Evolutionary conservation across 2,329 filamentous ascomycete species (phyloP).

Genomic region (Pezicula carpinea): DNA sequence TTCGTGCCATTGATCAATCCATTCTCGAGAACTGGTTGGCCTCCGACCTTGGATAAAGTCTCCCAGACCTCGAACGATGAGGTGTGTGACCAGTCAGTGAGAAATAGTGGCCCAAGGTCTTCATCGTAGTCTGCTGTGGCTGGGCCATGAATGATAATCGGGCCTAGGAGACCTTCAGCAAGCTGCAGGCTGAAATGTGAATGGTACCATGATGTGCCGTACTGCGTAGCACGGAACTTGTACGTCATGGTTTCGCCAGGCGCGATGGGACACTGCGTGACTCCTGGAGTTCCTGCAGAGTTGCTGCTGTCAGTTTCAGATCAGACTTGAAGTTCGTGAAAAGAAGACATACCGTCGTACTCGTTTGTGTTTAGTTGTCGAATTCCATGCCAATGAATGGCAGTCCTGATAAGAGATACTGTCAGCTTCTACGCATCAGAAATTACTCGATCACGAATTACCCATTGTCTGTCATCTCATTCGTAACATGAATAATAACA

Average conservation of each 20-base stretch:
- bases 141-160: conserved; percentile 45
- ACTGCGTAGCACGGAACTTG: conserved; percentile 4
- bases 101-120: conserved; percentile 9
- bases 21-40: conserved; percentile 10
- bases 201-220: conserved; percentile 38
- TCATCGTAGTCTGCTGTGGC: conserved; percentile 3
- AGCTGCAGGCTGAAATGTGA: conserved; percentile 45
- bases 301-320: neutral
- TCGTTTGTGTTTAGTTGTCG: conserved; percentile 33
- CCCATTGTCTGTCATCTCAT: conserved; percentile 30
- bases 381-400: conserved; percentile 45
- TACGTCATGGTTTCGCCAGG: conserved; percentile 17
- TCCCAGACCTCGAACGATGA: conserved; percentile 5
- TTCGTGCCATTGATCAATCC: conserved; percentile 6
- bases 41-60: conserved; percentile 1
- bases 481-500: conserved; percentile 25
- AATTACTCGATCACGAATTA: too few species aligned
- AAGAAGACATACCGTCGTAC: conserved; percentile 35
- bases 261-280: conserved; percentile 21
- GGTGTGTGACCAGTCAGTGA: conserved; percentile 12
- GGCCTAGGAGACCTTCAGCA: conserved; percentile 48
- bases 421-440: neutral
- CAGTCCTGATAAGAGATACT: conserved; percentile 29
- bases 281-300: conserved; percentile 39
- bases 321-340: conserved; percentile 22